Evolutionary conservation across 768 basidiomycete species (phyloP), one percentile per base, ranked within the genome.

Genomic region (Lyophyllum atratum): DNA sequence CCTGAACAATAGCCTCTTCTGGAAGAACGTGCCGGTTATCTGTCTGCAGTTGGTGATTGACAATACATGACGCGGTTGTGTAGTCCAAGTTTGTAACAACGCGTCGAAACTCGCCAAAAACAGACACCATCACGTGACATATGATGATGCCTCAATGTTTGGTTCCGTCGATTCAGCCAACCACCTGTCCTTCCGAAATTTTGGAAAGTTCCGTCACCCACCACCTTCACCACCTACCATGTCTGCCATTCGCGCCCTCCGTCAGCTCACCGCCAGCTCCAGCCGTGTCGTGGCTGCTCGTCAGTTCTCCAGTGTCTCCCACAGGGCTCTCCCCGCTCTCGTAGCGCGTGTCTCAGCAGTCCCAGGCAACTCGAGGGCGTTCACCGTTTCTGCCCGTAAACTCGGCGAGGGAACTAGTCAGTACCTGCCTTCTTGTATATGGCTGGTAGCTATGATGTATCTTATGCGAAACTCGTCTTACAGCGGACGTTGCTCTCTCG

Each of bases 401-500:
- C 71, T 77, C 52, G 78, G 79, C 49, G 76, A 80, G 55, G 81
- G 80, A 54, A 67, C 77, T n/a, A 64, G 80, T 80, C 52, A 66
- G 78, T 74, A 56, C 55, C 12, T 54, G 63, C 58, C 26, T 64
- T 49, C 45, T 9, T 34, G 14, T 37, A 7, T 44, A 15, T 49
- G 6, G 9, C 14, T 19, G 5, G 15, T 34, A 12, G 4, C 3
- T 34, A 22, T 46, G 40, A 42, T 9, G 5, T 12, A 21, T 17
- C 26, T 62, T 40, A 59, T n/a, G 28, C 33, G 29, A 49, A n/a
- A 42, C 50, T n/a, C n/a, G 25, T 53, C 21, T 19, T 37, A 5
- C 63, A 92, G 92, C 86, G 56, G 92, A 95, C 69, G 76, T 90
- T 29, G 71, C 83, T 21, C 84, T 98, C 42, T 77, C 85, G 10